Evolutionary conservation across 1,139 yeast genomes (phyloP).

Genomic region (Candida sp.): DNA sequence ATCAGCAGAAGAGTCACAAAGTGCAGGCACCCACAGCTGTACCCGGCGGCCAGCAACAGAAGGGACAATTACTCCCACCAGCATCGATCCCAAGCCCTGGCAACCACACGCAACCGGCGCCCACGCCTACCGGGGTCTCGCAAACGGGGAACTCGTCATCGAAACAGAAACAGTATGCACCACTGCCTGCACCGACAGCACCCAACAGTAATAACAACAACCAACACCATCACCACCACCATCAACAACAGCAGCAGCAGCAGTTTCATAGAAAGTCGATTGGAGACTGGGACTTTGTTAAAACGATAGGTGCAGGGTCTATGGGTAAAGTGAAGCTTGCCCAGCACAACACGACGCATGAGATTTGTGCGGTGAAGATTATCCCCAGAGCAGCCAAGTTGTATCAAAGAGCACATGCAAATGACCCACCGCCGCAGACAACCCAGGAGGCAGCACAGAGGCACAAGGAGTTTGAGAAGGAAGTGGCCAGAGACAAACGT

Average conservation of each 20-base stretch:
- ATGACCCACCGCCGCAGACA: no score
- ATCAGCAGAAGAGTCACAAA: slow-evolving; percentile 2
- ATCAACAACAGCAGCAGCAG: slow-evolving; percentile 11
- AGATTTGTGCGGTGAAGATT: background rate
- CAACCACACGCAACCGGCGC: slow-evolving; percentile 17
- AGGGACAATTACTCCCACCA: slow-evolving; percentile 26
- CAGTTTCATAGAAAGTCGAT: no score
- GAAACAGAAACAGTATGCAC: slow-evolving; percentile 1
- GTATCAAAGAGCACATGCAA: background rate
- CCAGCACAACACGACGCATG: slow-evolving; percentile 93
- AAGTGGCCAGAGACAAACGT: background rate
- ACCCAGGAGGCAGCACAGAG: no score
- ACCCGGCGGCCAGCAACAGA: slow-evolving; percentile 4
- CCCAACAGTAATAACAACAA: background rate
- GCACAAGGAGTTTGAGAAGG: no score
- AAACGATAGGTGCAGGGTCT: slow-evolving; percentile 96
- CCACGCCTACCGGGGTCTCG: slow-evolving; percentile 14
- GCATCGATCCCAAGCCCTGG: slow-evolving; percentile 24
- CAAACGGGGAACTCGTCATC: slow-evolving; percentile 4
- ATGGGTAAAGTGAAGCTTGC: slow-evolving; percentile 98
- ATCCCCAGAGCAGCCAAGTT: background rate
- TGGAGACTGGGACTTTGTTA: no score
- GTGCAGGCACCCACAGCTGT: slow-evolving; percentile 10
- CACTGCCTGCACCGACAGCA: slow-evolving; percentile 4
- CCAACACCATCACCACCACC: slow-evolving; percentile 3